These are phyloP conservation scores for Candida insectalens DNA, from an alignment of 805 yeast species.

Conservation along the genomic window DNA sequence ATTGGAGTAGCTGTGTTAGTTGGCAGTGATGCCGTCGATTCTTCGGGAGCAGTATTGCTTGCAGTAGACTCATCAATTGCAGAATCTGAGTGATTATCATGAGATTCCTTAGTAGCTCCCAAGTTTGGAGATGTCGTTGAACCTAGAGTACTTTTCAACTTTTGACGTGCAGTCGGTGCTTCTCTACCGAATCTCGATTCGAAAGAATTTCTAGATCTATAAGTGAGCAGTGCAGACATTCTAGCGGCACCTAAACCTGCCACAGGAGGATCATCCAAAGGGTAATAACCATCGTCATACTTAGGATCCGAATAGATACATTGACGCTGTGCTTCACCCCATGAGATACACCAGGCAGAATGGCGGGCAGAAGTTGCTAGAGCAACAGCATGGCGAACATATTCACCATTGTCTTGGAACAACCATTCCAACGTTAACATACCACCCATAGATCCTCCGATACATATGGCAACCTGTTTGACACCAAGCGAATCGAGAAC, in stretches of 20 bases:
- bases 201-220: conserved; percentile 85
- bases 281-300: conserved; percentile 83
- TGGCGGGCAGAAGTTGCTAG: conserved; percentile 91
- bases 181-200: conserved; percentile 89
- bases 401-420: conserved; percentile 46
- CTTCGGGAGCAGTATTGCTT: no score
- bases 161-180: conserved; percentile 32
- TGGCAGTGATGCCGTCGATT: conserved; percentile 12
- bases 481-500: conserved; percentile 77
- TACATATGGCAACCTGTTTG: conserved; percentile 68
- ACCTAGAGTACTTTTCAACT: conserved; percentile 12
- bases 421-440: conserved; percentile 91
- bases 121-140: conserved; percentile 1
- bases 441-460: conserved; percentile 99
- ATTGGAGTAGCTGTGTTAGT: conserved; percentile 21
- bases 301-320: conserved; percentile 92
- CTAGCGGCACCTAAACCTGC: conserved; percentile 92
- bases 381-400: conserved; percentile 66
- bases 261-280: conserved; percentile 67
- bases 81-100: conserved; percentile 13
- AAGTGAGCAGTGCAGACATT: conserved; percentile 92
- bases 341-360: conserved; percentile 97
- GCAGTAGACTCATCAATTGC: conserved; percentile 8
- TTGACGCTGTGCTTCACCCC: conserved; percentile 98
- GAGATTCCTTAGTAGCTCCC: conserved; percentile 1